These are phyloP conservation scores for Cordyceps cateniannulata DNA, from an alignment of 2,329 filamentous ascomycete species.

Conservation along the genomic window DNA sequence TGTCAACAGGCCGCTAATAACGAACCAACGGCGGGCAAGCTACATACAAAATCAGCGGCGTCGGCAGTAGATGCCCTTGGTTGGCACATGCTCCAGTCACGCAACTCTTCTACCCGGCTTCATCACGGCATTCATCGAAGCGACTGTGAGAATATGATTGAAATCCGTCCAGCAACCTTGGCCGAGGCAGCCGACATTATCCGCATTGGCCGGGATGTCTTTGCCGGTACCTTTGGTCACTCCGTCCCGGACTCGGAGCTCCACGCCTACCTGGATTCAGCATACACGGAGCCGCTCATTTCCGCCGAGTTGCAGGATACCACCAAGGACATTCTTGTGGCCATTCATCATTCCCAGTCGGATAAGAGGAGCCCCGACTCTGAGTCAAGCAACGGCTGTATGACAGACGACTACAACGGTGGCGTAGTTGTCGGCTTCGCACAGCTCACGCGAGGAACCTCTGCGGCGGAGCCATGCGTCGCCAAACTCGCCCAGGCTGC, in stretches of 20 bases:
- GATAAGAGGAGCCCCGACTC: neutral
- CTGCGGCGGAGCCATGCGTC: constrained; percentile 30
- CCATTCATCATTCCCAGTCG: constrained; percentile 8
- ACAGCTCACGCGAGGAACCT: constrained; percentile 29
- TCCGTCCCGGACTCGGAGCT: constrained; percentile 33
- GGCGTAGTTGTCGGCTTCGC: constrained; percentile 32
- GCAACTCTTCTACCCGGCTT: neutral
- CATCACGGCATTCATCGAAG: neutral
- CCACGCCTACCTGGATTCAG: constrained; percentile 28
- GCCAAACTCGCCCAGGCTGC: constrained; percentile 18
- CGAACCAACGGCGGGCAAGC: too few species aligned
- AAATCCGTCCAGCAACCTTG: constrained; percentile 5
- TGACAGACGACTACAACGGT: neutral
- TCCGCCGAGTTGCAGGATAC: constrained; percentile 19
- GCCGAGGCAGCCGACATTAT: constrained; percentile 26
- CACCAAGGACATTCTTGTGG: constrained; percentile 22
- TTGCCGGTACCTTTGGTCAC: constrained; percentile 34
- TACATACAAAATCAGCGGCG: neutral
- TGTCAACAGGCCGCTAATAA: neutral
- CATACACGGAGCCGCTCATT: constrained; percentile 30
- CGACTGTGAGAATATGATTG: neutral
- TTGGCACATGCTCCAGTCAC: neutral
- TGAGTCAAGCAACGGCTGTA: neutral
- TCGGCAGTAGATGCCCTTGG: neutral
- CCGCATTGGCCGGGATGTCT: constrained; percentile 29